Evolutionary conservation across 2,329 filamentous ascomycete genomes (phyloP), one percentile per base, ranked within the genome.

Genomic region (Colletotrichum tabaci): DNA sequence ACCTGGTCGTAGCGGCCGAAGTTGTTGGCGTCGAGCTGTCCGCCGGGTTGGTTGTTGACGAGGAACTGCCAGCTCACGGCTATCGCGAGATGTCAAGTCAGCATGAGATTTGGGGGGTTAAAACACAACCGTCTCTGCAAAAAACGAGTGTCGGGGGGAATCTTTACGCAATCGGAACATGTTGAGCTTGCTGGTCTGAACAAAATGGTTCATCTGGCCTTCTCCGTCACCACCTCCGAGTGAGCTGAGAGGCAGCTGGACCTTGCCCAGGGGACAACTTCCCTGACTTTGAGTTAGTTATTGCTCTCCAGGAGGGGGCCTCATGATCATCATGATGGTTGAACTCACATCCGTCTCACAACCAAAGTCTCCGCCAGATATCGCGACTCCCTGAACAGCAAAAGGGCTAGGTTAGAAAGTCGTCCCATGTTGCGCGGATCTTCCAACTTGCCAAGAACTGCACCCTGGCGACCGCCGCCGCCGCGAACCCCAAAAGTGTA

Each of bases 131-230:
- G 30, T 35, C 30, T 35, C 30, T 35, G 30, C 30, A 35, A 9
- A 6, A 6, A 16, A 40, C n/a, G 47, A 38, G 26, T 15, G 23
- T 23, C 1, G 9, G 23, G 18, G 6, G 5, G 26, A 5, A 3
- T 35, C 74, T 81, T 79, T 71, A 79, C 80, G 74, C 63, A 80
- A 66, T 46, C 84, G 80, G 79, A 90, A 90, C 46, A 87, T 84
- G 76, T 90, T 90, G 62, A 90, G 82, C 66, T 82, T 81, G 72
- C 85, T 81, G 66, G 88, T 81, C 15, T 83, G 79, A 55, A 85
- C 82, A 75, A 90, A 91, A 75, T 90, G 88, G 52, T 86, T 81
- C 86, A 91, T 90, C 75, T 90, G 88, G 0, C 79, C 84, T 4
- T 81, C 79, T 13, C 85, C 87, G 67, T 82, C 74, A 38, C 77